Evolutionary conservation across 2,329 filamentous ascomycete species (phyloP), one percentile per base, ranked within the genome.

Genomic region (Botrytis galanthina): DNA sequence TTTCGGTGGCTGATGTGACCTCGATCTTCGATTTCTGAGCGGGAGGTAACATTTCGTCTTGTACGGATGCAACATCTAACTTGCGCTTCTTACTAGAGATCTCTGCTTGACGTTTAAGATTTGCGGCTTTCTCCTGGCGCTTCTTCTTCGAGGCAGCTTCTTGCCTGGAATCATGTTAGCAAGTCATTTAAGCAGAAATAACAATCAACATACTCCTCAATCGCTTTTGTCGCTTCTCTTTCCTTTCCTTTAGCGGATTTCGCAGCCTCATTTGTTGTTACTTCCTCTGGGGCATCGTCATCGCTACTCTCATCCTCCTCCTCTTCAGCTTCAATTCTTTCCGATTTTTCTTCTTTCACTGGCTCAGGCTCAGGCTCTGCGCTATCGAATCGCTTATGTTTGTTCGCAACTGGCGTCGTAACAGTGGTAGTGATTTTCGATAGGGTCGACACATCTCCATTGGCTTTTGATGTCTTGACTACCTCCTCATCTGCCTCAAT

Each of bases 271-370:
- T 79, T 72, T 14, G 73, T 75, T 22, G 75, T 77, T 59, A 80
- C 75, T 35, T 76, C 78, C 70, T 81, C 79, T 59, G 80, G 80
- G 18, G 79, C 79, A 73, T 80, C 80, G 68, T 81, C 78, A 37
- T 80, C 80, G 63, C 78, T 79, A n/a, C 72, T 73, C 42, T 75
- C 76, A 8, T 77, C 76, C 8, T 74, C 75, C 14, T 68, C 42
- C 6, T 69, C 70, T n/a, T 29, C 20, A 9, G 32, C 20, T 4
- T 75, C 54, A 26, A 59, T 59, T 2, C 22, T 46, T 42, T 72
- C 70, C 6, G 62, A 35, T 37, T 71, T 54, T 10, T 42, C 32
- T 29, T 71, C 64, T 35, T 29, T 22, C 26, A 76, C 75, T 44
- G 51, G 57, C 26, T 75, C 71, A n/a, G 74, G 64, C n/a, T 79